phyloP scores from a whole-genome alignment of 768 basidiomycete genomes.

The Omphalotus guepiniiformis region DNA sequence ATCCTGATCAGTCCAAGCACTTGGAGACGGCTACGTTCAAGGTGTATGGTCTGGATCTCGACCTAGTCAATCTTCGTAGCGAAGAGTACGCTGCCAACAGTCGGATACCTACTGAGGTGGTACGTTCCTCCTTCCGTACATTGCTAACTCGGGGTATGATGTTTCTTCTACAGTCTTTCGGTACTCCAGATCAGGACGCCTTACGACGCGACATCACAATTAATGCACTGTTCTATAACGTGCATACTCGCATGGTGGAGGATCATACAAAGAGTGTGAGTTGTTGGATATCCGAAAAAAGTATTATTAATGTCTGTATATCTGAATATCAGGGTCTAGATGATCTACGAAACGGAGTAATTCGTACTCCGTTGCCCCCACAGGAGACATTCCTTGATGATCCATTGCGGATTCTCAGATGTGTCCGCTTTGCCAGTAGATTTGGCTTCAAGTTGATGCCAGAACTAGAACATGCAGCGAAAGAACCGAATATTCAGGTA shows the following conservation, averaged over 20 bases:
- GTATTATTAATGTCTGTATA: not conserved
- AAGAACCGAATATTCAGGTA: constrained; percentile 63
- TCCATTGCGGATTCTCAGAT: constrained; percentile 88
- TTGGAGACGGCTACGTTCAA: constrained; percentile 90
- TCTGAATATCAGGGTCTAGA: constrained; percentile 56
- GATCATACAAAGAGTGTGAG: constrained; percentile 78
- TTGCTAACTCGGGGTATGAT: not conserved
- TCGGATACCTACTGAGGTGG: constrained; percentile 85
- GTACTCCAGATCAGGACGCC: constrained; percentile 90
- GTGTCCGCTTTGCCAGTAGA: constrained; percentile 86
- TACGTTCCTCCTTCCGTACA: constrained; percentile 33
- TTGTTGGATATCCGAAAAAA: not conserved
- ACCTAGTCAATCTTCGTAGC: constrained; percentile 90
- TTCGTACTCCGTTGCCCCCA: constrained; percentile 88
- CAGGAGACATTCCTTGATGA: constrained; percentile 90
- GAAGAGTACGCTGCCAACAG: constrained; percentile 88
- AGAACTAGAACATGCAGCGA: constrained; percentile 60
- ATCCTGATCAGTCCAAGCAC: constrained; percentile 97
- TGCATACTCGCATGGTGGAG: constrained; percentile 81
- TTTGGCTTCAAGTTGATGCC: constrained; percentile 78
- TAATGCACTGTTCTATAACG: constrained; percentile 94
- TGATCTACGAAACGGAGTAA: constrained; percentile 74
- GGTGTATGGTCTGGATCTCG: constrained; percentile 77
- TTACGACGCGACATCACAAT: constrained; percentile 90
- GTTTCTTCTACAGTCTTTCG: constrained; percentile 59